Conservation (phyloP, 371 early-diverging fungal genomes). For the Mucor sp. region DNA sequence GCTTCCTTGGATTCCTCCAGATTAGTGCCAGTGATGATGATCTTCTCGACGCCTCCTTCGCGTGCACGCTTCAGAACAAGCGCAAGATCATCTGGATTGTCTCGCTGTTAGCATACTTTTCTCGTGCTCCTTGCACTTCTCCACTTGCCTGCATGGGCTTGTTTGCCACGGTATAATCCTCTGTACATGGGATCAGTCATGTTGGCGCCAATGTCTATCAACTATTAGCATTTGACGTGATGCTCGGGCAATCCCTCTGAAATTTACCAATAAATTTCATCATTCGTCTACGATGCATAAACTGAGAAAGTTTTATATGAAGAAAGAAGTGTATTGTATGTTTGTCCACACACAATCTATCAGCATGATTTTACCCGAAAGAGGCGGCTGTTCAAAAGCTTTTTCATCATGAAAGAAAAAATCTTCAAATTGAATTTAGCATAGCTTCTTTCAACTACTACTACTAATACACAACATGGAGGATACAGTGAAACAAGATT, state of each 20-base stretch:
- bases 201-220: conserved; percentile 84
- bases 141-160: conserved; percentile 64
- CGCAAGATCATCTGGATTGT: conserved; percentile 63
- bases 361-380: background rate
- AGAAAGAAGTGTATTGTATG: background rate
- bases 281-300: conserved; percentile 14
- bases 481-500: conserved; percentile 17
- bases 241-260: background rate
- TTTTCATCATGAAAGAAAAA: background rate
- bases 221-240: background rate
- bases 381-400: background rate
- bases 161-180: conserved; percentile 81
- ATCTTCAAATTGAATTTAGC: background rate
- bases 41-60: conserved; percentile 64
- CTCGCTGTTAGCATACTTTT: background rate
- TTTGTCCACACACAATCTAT: background rate
- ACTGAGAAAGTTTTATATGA: background rate
- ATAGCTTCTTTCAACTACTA: background rate
- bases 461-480: conserved; percentile 13
- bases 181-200: conserved; percentile 85
- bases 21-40: conserved; percentile 80
- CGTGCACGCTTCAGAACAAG: conserved; percentile 68
- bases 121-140: background rate
- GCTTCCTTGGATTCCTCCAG: conserved; percentile 68
- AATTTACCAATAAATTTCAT: conserved; percentile 18